These are phyloP conservation scores for Entophlyctis luteolus DNA, from an alignment of 192 early-diverging fungal species.

Conservation along the genomic window DNA sequence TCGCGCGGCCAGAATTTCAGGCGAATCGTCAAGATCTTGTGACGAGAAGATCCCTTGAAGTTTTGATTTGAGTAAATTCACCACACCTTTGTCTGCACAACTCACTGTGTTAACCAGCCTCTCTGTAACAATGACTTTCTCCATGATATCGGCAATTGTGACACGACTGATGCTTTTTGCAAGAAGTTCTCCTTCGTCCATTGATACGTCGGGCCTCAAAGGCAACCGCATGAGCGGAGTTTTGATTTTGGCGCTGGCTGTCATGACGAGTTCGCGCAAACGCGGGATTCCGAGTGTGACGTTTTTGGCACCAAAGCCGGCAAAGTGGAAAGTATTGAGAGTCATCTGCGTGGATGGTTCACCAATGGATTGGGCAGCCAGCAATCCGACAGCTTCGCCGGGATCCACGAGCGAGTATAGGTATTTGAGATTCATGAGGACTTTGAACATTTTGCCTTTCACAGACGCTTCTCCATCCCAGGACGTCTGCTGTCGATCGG, in stretches of 20 bases:
- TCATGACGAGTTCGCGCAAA: constrained; percentile 99
- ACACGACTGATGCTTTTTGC: constrained; percentile 71
- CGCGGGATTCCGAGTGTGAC: constrained; percentile 99
- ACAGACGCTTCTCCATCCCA: constrained; percentile 54
- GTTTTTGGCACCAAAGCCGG: constrained; percentile 90
- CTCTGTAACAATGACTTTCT: constrained; percentile 82
- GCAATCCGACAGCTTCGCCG: constrained; percentile 94
- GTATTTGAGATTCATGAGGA: constrained; percentile 93
- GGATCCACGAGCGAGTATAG: constrained; percentile 90
- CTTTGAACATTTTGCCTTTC: constrained; percentile 76
- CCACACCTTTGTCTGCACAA: not conserved
- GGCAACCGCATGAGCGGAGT: constrained; percentile 93
- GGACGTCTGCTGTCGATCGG: constrained; percentile 26
- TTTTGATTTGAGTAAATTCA: not conserved
- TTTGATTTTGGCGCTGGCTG: constrained; percentile 81
- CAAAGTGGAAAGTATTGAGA: constrained; percentile 99
- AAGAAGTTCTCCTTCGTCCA: constrained; percentile 59
- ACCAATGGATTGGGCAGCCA: constrained; percentile 96
- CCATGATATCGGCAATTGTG: constrained; percentile 78
- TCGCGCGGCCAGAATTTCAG: constrained; percentile 80
- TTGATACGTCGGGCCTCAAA: constrained; percentile 57
- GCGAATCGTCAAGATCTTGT: constrained; percentile 75
- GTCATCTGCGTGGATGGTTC: constrained; percentile 99
- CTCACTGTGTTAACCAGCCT: constrained; percentile 42
- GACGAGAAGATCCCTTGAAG: constrained; percentile 38